Evolutionary conservation across 2,329 filamentous ascomycete genomes (phyloP).

Genomic region (Huntiella bhutanensis): DNA sequence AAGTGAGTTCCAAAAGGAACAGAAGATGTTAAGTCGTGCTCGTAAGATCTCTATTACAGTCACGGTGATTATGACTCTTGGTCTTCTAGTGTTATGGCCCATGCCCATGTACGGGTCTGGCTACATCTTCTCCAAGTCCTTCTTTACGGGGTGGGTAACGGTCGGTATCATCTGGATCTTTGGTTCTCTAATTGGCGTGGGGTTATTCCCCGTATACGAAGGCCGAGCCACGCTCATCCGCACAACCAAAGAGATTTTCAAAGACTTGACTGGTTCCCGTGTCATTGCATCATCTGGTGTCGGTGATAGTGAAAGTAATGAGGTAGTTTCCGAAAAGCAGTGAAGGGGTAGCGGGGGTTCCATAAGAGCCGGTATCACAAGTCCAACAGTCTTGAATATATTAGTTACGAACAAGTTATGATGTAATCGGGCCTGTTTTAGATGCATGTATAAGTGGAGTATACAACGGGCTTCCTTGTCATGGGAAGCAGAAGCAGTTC

Average conservation of each 20-base stretch:
- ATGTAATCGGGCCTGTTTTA: neutral
- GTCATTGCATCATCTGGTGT: too few relatives aligned
- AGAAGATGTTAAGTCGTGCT: constrained; percentile 31
- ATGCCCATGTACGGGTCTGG: constrained; percentile 75
- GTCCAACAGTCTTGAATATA: constrained; percentile 3
- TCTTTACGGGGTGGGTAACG: constrained; percentile 67
- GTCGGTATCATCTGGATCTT: constrained; percentile 69
- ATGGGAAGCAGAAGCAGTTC: too few relatives aligned
- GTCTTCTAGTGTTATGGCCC: constrained; percentile 67
- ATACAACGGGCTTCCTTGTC: too few relatives aligned
- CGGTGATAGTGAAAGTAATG: too few relatives aligned
- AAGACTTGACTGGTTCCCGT: constrained; percentile 15
- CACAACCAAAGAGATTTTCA: constrained; percentile 20
- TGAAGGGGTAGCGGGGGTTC: too few relatives aligned
- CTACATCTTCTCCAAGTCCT: constrained; percentile 66
- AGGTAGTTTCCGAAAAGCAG: too few relatives aligned
- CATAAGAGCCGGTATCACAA: constrained; percentile 15
- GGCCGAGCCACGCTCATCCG: constrained; percentile 46
- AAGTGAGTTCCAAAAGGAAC: constrained; percentile 25
- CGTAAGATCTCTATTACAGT: constrained; percentile 26
- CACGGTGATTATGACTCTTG: constrained; percentile 33
- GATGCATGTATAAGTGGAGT: neutral
- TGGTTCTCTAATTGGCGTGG: constrained; percentile 51
- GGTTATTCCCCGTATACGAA: constrained; percentile 66
- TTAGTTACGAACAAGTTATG: neutral